These are phyloP conservation scores for Cutaneotrichosporon arboriforme DNA, from an alignment of 1,284 basidiomycete genomes.

Conservation along the genomic window DNA sequence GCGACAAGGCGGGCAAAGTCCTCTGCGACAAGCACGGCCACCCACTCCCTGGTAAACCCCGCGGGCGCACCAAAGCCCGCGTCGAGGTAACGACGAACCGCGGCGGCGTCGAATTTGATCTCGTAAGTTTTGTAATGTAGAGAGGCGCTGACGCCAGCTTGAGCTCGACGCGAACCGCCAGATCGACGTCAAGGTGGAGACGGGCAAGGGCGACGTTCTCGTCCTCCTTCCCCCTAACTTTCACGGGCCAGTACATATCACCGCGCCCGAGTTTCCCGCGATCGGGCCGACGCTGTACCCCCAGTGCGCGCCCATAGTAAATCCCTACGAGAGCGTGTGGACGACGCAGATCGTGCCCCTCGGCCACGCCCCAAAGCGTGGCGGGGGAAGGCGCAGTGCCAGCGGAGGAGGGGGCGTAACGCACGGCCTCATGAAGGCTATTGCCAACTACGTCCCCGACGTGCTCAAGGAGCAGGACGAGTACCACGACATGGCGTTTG, in stretches of 20 bases:
- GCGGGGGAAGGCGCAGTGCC: not conserved
- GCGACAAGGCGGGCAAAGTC: not conserved
- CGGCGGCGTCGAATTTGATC: slow-evolving; percentile 36
- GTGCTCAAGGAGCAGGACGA: slow-evolving; percentile 26
- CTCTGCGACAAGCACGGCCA: slow-evolving; percentile 9
- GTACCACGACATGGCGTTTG: slow-evolving; percentile 25
- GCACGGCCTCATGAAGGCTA: slow-evolving; percentile 16
- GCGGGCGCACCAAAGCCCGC: slow-evolving; percentile 33
- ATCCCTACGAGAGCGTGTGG: slow-evolving; percentile 30
- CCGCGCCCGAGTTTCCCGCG: not conserved
- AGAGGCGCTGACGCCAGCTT: slow-evolving; percentile 19
- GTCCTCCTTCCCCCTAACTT: slow-evolving; percentile 36
- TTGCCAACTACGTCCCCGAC: slow-evolving; percentile 28
- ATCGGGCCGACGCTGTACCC: slow-evolving; percentile 25
- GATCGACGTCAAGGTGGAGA: slow-evolving; percentile 25
- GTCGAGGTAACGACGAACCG: slow-evolving; percentile 29
- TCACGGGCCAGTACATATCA: slow-evolving; percentile 27
- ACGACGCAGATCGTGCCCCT: slow-evolving; percentile 33
- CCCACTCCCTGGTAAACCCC: slow-evolving; percentile 16
- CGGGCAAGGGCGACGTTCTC: slow-evolving; percentile 36
- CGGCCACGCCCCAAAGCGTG: not conserved
- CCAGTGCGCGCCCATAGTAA: slow-evolving; percentile 22
- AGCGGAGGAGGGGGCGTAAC: slow-evolving; percentile 12
- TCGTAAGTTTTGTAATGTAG: slow-evolving; percentile 22
- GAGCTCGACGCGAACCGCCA: slow-evolving; percentile 27